Percentiles rank a stretch among this genome's conserved stretches.
phyloP scores from a whole-genome alignment of 257 asterid species.

The Solanum commersonii region DNA sequence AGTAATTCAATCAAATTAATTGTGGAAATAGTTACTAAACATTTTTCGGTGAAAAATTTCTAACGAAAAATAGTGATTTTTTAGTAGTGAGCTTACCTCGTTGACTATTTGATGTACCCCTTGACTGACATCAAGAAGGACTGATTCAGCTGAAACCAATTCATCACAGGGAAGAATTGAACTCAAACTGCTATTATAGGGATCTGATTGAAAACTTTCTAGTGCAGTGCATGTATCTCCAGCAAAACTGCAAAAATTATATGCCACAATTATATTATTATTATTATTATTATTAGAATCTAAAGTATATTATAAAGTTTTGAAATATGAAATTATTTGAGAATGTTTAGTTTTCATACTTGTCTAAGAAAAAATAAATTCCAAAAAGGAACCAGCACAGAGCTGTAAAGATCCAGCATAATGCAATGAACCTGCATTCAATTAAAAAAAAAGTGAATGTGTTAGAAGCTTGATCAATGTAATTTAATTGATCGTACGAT shows the following conservation, averaged over 20 bases:
- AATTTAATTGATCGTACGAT: background rate
- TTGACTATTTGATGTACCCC: slow-evolving; percentile 50
- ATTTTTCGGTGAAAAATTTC: no score
- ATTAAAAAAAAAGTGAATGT: background rate
- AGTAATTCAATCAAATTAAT: no score
- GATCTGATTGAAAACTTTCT: slow-evolving; percentile 60
- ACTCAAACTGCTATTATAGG: slow-evolving; percentile 74
- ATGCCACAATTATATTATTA: background rate
- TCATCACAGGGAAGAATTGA: slow-evolving; percentile 82
- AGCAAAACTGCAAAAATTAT: slow-evolving; percentile 39
- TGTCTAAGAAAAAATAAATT: slow-evolving; percentile 49
- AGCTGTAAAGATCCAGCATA: slow-evolving; percentile 59
- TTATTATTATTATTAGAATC: background rate
- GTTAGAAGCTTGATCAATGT: background rate
- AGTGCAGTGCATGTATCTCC: slow-evolving; percentile 76
- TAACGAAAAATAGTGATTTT: no score
- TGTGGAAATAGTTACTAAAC: no score
- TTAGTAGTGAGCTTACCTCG: slow-evolving; percentile 16
- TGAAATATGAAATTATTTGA: background rate
- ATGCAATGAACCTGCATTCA: slow-evolving; percentile 38
- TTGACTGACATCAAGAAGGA: slow-evolving; percentile 38
- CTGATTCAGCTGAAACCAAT: slow-evolving; percentile 47
- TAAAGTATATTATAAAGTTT: background rate
- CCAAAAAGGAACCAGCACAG: slow-evolving; percentile 72
- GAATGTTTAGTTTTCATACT: slow-evolving; percentile 18